Evolutionary conservation across 345 rosid genomes (phyloP).

Genomic region (Aquilaria yunnanensis): DNA sequence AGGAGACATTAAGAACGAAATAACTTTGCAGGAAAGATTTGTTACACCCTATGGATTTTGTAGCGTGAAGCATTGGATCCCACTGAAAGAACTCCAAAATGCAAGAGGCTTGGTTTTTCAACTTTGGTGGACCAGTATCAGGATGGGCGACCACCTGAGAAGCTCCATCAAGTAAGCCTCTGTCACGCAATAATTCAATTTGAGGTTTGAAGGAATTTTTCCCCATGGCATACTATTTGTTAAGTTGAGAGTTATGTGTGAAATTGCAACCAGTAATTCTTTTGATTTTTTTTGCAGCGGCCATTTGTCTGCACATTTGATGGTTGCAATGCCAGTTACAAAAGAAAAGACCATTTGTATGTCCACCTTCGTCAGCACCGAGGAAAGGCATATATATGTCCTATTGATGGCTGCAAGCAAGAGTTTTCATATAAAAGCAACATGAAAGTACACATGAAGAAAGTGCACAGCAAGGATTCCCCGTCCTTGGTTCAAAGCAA

Average conservation of each 20-base stretch:
- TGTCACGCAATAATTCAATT: constrained; percentile 46
- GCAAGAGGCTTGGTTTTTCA: constrained; percentile 59
- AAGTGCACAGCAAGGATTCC: constrained; percentile 32
- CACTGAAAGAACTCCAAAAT: constrained; percentile 94
- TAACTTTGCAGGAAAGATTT: constrained; percentile 42
- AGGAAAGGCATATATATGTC: constrained; percentile 74
- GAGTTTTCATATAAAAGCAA: constrained; percentile 50
- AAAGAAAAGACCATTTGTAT: constrained; percentile 85
- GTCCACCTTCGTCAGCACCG: constrained; percentile 70
- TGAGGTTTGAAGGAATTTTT: constrained; percentile 34
- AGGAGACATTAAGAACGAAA: constrained; percentile 2
- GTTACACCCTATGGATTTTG: constrained; percentile 12
- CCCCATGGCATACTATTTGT: not conserved
- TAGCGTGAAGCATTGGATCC: constrained; percentile 99
- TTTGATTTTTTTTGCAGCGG: constrained; percentile 38
- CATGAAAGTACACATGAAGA: constrained; percentile 53
- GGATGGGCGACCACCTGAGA: constrained; percentile 99
- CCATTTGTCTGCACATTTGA: constrained; percentile 57
- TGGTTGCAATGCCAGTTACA: constrained; percentile 64
- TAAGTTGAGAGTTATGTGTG: not conserved
- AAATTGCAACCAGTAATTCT: not conserved
- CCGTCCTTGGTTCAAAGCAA: constrained; percentile 10
- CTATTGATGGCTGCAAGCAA: constrained; percentile 41
- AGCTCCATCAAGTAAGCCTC: constrained; percentile 95
- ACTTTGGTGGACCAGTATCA: constrained; percentile 93